Evolutionary conservation across 2,329 filamentous ascomycete genomes (phyloP), one percentile per base, ranked within the genome.

Genomic region (Aspergillus texensis): DNA sequence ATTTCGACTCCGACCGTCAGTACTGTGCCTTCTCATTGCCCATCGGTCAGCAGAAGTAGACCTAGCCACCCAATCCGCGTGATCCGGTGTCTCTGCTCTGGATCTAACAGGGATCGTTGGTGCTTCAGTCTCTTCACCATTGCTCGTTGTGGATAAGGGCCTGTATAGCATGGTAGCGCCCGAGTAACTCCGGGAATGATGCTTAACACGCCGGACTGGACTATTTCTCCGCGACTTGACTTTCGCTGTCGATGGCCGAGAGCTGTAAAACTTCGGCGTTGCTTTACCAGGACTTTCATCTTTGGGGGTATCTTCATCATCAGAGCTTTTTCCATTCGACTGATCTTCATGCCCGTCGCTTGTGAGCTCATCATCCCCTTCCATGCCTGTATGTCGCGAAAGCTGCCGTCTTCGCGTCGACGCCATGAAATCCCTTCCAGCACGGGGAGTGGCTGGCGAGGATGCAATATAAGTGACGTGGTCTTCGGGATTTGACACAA

Each of bases 301-400:
- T 1, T 56, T 54, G 19, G 67, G 61, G 2, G 60, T 62, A 2
- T 53, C 65, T 43, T 73, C 63, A 6, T 59, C 64, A 10, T 63
- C 57, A 19, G 70, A 71, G 9, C 62, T 65, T 43, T 63, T 67
- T n/a, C 62, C 60, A 53, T 62, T 67, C 0, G 70, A 72, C 11
- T 62, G 60, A 34, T 84, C 82, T 36, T 89, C 88, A 62, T 94
- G 91, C 61, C 93, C 91, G 61, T 93, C 91, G 4, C 91, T 94
- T 14, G 91, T 85, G n/a, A 94, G 82, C 76, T 97, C 94, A 71
- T 97, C 94, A 71, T 97, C 94, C 0, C 93, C 92, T 73, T 96
- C 93, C 8, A 89, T 92, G 71, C 95, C 92, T 0, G 91, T 93
- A 62, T 93, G 88, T 71, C 80, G 84, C 50, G 84, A 80, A 46